Base-by-base conservation (phyloP, 2,329 filamentous ascomycete species). In the Aspergillus ochraceoroseus region DNA sequence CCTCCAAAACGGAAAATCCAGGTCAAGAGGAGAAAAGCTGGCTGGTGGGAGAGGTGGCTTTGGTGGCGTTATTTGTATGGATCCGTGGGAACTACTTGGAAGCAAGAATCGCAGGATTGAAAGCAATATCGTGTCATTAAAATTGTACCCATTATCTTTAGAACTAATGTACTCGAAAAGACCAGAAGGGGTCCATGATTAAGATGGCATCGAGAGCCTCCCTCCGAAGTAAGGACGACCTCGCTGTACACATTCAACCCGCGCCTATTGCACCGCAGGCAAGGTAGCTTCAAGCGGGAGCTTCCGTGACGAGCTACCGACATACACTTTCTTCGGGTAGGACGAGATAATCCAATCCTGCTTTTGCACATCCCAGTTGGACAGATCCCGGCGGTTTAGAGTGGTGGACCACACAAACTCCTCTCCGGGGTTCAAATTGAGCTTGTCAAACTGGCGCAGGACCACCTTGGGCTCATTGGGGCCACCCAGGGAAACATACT, bases 261-360 rank as follows among this genome's bases (percentile, higher is more conserved):
- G 17, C 18, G 26, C 18, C 33, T 43, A 62, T 34, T 57, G 38
- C 13, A 58, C 46, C 7, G 28, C 25, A 23, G 62, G 62, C 39
- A 72, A 45, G 9, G 56, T 52, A 12, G 63, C 64, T 13, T 59
- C 54, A 8, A 82, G 67, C 14, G 68, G 70, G 49, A 82, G 59
- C 41, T 74, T 79, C 52, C 78, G 70, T 43, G 75, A 79, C 3
- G 73, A 77, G 48, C 67, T 71, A 17, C 79, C 79, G 4, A 82
- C 77, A 48, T 75, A 76, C 27, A 79, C 71, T 42, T 68, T 79
- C 70, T 80, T 80, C 37, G 71, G 64, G 51, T 77, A 71, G 14
- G 67, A 54, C 19, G 68, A 70, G 38, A 82, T 70, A 31, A 87
- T 76, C 89, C 90, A 96, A 70, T 95, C 82, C 72, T 95, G 89